Conservation (phyloP, 495 filamentous ascomycete species). For the Neurospora sp. region DNA sequence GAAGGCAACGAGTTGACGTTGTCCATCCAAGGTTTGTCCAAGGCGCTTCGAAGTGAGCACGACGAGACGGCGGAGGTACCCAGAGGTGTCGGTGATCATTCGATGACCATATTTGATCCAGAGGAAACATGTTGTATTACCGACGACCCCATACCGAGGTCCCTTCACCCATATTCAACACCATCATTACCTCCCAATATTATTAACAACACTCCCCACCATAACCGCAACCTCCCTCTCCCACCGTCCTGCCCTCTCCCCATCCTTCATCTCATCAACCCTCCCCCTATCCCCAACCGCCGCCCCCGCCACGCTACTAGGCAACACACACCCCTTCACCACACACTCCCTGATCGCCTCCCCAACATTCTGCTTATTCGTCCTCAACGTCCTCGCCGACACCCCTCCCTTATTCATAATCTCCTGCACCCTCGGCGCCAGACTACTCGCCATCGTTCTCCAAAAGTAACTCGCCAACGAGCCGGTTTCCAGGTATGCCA, state of each 20-base stretch:
- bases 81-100: not conserved
- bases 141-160: too few species aligned
- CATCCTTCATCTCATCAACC: conserved; percentile 30
- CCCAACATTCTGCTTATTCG: conserved; percentile 63
- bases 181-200: conserved; percentile 28
- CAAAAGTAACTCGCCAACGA: conserved; percentile 87
- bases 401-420: conserved; percentile 73
- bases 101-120: not conserved
- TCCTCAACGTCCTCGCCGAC: conserved; percentile 66
- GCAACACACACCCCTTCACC: conserved; percentile 53
- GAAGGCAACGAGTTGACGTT: not conserved
- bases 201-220: conserved; percentile 61
- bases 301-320: conserved; percentile 33
- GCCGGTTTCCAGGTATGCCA: conserved; percentile 73
- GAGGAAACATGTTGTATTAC: not conserved
- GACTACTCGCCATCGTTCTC: conserved; percentile 69
- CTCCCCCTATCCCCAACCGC: conserved; percentile 24
- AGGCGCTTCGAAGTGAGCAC: not conserved
- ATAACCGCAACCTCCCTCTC: conserved; percentile 94
- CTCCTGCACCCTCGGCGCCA: conserved; percentile 71
- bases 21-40: not conserved
- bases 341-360: conserved; percentile 79
- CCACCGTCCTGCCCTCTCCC: conserved; percentile 37
- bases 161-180: too few species aligned
- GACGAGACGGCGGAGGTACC: not conserved